These are phyloP conservation scores for Trichoderma citrinoviride DNA, from an alignment of 2,329 filamentous ascomycete species.

Conservation along the genomic window DNA sequence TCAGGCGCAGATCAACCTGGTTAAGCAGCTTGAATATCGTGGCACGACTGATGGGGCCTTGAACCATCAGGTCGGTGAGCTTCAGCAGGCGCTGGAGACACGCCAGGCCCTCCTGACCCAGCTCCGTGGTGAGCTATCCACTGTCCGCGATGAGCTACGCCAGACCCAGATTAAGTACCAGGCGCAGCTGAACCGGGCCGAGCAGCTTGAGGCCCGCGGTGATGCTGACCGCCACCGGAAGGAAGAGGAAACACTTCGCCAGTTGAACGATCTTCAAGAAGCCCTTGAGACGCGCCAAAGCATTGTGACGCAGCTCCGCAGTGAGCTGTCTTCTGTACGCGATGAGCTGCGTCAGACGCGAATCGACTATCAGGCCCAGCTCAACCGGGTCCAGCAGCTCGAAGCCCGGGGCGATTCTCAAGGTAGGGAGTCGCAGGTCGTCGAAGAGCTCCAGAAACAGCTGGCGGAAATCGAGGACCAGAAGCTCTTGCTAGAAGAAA, in stretches of 20 bases:
- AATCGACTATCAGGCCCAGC: slow-evolving; percentile 59
- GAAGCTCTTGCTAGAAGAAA: slow-evolving; percentile 56
- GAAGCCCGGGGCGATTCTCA: slow-evolving; percentile 56
- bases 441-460: slow-evolving; percentile 51
- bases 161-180: slow-evolving; percentile 63
- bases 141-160: slow-evolving; percentile 66
- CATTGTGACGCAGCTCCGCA: slow-evolving; percentile 62
- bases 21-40: slow-evolving; percentile 67
- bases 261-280: slow-evolving; percentile 70
- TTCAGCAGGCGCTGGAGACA: slow-evolving; percentile 67
- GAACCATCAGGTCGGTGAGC: slow-evolving; percentile 69
- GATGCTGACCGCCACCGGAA: slow-evolving; percentile 69
- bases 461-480: slow-evolving; percentile 59
- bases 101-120: slow-evolving; percentile 63
- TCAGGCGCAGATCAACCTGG: slow-evolving; percentile 62
- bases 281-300: slow-evolving; percentile 66
- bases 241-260: slow-evolving; percentile 69
- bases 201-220: slow-evolving; percentile 63
- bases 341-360: slow-evolving; percentile 70
- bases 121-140: slow-evolving; percentile 63
- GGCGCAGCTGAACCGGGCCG: slow-evolving; percentile 65
- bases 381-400: slow-evolving; percentile 70
- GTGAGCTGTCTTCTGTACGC: slow-evolving; percentile 62
- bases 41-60: slow-evolving; percentile 68
- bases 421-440: slow-evolving; percentile 41